phyloP scores from a whole-genome alignment of 805 yeast genomes.

The Starmerella apis region DNA sequence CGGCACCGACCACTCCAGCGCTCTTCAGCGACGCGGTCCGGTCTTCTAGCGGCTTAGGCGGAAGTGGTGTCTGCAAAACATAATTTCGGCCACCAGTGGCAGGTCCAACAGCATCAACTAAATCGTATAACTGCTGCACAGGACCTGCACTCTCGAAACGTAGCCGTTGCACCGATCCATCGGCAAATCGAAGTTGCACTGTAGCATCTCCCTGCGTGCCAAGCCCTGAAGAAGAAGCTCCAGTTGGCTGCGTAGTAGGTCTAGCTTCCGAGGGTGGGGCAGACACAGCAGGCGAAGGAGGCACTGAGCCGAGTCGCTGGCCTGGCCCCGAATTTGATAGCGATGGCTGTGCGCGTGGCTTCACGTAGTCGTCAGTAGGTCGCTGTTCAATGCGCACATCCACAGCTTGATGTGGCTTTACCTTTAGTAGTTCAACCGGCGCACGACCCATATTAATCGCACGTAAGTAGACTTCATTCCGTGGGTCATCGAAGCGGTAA shows the following conservation, averaged over 20 bases:
- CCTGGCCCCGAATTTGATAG: constrained; percentile 69
- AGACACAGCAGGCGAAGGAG: constrained; percentile 36
- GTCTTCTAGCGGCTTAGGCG: constrained; percentile 61
- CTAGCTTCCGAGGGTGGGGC: constrained; percentile 1
- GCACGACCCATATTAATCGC: constrained; percentile 86
- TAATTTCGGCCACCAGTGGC: constrained; percentile 39
- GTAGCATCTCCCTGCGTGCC: constrained; percentile 49
- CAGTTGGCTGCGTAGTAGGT: constrained; percentile 11
- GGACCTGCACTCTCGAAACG: constrained; percentile 56
- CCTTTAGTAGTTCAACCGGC: constrained; percentile 71
- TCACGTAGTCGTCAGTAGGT: constrained; percentile 65
- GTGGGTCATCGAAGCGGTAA: constrained; percentile 82
- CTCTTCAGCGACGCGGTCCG: constrained; percentile 49
- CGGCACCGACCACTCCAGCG: constrained; percentile 71
- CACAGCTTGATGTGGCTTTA: constrained; percentile 82
- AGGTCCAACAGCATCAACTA: constrained; percentile 38
- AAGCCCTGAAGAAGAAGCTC: constrained; percentile 18
- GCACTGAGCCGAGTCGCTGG: constrained; percentile 77
- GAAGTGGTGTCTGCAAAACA: constrained; percentile 68
- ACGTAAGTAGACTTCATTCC: constrained; percentile 63
- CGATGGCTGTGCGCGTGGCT: constrained; percentile 51
- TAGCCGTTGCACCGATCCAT: constrained; percentile 49
- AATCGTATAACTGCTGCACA: constrained; percentile 56
- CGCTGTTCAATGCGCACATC: constrained; percentile 78
- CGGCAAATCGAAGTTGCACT: constrained; percentile 75